These are phyloP conservation scores for Micractinium sp. DNA, from an alignment of 139 green algal species.

Conservation along the genomic window DNA sequence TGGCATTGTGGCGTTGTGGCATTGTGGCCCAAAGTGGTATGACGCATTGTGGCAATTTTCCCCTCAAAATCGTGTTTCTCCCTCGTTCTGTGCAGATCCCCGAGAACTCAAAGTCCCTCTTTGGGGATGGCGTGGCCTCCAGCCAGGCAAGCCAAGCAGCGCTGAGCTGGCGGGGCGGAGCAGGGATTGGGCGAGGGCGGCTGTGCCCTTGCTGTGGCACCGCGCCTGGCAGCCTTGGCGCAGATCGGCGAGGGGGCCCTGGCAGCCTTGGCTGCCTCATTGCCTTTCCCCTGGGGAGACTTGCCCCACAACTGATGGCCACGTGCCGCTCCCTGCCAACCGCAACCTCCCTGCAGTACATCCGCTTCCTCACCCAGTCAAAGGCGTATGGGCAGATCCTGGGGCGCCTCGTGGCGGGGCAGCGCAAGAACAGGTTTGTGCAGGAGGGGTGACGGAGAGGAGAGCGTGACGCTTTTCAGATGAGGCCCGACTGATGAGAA, in stretches of 20 bases:
- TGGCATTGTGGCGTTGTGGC: too few species aligned
- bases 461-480: too few species aligned
- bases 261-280: neutral
- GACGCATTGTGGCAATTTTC: too few species aligned
- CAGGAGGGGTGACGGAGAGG: constrained; percentile 53
- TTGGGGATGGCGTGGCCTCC: constrained; percentile 43
- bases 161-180: neutral
- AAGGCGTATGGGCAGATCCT: constrained; percentile 92
- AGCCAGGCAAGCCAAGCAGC: neutral
- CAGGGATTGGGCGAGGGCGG: neutral
- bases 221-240: too few species aligned
- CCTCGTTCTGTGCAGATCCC: constrained; percentile 50
- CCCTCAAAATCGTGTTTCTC: too few species aligned
- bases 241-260: too few species aligned
- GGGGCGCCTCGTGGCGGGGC: constrained; percentile 58
- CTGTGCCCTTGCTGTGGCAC: neutral
- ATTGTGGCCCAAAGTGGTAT: too few species aligned
- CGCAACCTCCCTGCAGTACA: constrained; percentile 56
- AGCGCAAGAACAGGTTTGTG: constrained; percentile 78
- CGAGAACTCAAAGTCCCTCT: constrained; percentile 38
- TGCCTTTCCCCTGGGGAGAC: too few species aligned
- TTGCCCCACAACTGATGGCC: too few species aligned
- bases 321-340: too few species aligned
- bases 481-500: too few species aligned
- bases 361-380: constrained; percentile 79